phyloP scores from a whole-genome alignment of 1,284 basidiomycete species.

The Lentinus polychrous region DNA sequence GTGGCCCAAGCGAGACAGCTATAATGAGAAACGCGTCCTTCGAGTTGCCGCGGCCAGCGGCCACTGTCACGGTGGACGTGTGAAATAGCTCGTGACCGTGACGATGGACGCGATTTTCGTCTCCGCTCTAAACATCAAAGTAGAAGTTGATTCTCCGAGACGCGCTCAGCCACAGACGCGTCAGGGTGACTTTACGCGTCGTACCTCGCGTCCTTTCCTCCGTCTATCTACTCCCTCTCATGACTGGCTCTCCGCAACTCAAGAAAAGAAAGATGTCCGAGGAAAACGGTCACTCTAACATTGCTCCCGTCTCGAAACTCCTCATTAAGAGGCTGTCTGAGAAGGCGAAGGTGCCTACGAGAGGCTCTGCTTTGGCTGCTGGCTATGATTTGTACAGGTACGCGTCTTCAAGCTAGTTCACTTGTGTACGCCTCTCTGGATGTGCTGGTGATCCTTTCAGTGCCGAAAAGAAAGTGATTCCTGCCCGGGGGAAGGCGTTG shows the following conservation, averaged over 20 bases:
- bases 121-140: neutral
- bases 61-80: no score
- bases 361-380: slow-evolving; percentile 82
- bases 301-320: slow-evolving; percentile 46
- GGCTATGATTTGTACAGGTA: slow-evolving; percentile 94
- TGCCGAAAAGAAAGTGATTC: slow-evolving; percentile 73
- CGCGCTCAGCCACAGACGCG: slow-evolving; percentile 13
- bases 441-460: slow-evolving; percentile 40
- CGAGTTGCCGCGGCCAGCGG: no score
- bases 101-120: neutral
- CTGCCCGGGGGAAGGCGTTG: slow-evolving; percentile 83
- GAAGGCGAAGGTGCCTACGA: slow-evolving; percentile 80
- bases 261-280: slow-evolving; percentile 59
- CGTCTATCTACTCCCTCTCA: slow-evolving; percentile 7
- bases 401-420: slow-evolving; percentile 14
- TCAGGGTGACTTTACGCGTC: slow-evolving; percentile 4
- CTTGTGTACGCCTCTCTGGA: neutral
- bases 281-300: slow-evolving; percentile 17
- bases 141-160: slow-evolving; percentile 5
- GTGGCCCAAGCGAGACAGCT: no score
- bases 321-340: slow-evolving; percentile 83
- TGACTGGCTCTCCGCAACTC: slow-evolving; percentile 28
- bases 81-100: no score
- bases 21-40: no score
- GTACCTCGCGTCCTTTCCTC: slow-evolving; percentile 2